phyloP scores from a whole-genome alignment of 768 basidiomycete genomes.

The Nevesoporus exiguus region DNA sequence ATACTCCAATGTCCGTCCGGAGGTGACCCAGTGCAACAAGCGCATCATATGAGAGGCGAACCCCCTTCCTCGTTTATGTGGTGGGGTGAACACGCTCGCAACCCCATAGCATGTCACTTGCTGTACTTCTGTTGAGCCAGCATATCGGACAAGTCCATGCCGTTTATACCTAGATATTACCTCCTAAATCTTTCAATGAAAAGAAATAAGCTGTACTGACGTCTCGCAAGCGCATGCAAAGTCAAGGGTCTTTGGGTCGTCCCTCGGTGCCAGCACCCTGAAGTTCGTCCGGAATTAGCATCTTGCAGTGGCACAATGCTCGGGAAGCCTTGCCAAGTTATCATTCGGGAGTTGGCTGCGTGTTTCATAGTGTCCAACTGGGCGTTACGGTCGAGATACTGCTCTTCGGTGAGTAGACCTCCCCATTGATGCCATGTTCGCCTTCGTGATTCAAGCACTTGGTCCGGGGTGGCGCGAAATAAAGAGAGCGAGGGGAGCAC shows the following conservation, averaged over 20 bases:
- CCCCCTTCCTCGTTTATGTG: conserved; percentile 47
- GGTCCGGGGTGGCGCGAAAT: conserved; percentile 46
- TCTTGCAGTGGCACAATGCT: not conserved
- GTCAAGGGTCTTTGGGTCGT: conserved; percentile 46
- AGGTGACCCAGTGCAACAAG: conserved; percentile 55
- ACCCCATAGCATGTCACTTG: conserved; percentile 48
- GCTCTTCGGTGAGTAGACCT: conserved; percentile 39
- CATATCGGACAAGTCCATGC: conserved; percentile 30
- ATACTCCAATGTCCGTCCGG: conserved; percentile 27
- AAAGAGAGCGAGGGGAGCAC: conserved; percentile 35
- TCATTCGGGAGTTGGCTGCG: conserved; percentile 42
- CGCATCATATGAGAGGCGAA: conserved; percentile 65
- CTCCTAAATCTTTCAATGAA: not conserved
- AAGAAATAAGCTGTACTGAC: conserved; percentile 34
- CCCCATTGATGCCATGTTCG: conserved; percentile 43
- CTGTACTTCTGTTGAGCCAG: conserved; percentile 19
- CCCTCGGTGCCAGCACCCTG: conserved; percentile 58
- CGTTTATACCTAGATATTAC: conserved; percentile 32
- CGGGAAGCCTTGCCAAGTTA: conserved; percentile 43
- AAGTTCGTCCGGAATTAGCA: not conserved
- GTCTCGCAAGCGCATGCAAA: conserved; percentile 63
- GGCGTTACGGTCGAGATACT: conserved; percentile 43
- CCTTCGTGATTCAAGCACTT: conserved; percentile 40
- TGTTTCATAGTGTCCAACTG: conserved; percentile 42
- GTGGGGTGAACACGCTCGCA: conserved; percentile 56